These are phyloP conservation scores for Magnusiomyces tetraspermus DNA, from an alignment of 1,139 yeast species.

Conservation along the genomic window DNA sequence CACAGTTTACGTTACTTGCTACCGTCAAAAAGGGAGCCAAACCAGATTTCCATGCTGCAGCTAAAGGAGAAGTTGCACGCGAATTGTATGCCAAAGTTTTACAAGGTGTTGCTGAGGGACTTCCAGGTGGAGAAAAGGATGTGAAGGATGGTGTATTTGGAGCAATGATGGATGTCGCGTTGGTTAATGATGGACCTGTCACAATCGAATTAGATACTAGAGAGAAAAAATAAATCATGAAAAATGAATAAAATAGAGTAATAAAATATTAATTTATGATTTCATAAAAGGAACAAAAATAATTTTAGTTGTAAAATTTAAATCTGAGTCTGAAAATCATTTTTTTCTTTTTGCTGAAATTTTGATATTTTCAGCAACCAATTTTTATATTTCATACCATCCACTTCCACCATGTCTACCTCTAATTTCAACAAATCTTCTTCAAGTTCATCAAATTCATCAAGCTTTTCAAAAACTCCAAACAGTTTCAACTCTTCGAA, in stretches of 20 bases:
- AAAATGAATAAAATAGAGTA: too few relatives aligned
- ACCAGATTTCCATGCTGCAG: slow-evolving; percentile 89
- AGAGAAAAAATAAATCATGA: slow-evolving; percentile 18
- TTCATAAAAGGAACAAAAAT: neutral
- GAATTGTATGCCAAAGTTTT: slow-evolving; percentile 59
- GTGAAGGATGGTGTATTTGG: slow-evolving; percentile 89
- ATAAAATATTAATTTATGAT: too few relatives aligned
- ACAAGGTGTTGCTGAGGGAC: slow-evolving; percentile 37
- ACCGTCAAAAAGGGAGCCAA: slow-evolving; percentile 80
- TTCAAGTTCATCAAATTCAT: too few relatives aligned
- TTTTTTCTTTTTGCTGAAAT: too few relatives aligned
- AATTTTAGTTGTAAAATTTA: too few relatives aligned
- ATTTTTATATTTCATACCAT: too few relatives aligned
- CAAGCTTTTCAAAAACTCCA: too few relatives aligned
- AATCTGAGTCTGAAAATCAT: too few relatives aligned
- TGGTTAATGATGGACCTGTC: slow-evolving; percentile 80
- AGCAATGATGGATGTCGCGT: slow-evolving; percentile 89
- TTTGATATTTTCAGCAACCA: too few relatives aligned
- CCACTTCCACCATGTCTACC: too few relatives aligned
- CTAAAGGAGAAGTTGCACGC: slow-evolving; percentile 63
- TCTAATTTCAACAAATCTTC: too few relatives aligned
- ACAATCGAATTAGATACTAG: slow-evolving; percentile 63
- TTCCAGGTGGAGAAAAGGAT: slow-evolving; percentile 44
- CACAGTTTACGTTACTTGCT: slow-evolving; percentile 85
- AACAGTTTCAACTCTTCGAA: too few relatives aligned